A percentile compares a stretch with the other conserved stretches of the same genome.
Conservation (phyloP, 2,329 filamentous ascomycete species). For the Rutstroemia sp. region DNA sequence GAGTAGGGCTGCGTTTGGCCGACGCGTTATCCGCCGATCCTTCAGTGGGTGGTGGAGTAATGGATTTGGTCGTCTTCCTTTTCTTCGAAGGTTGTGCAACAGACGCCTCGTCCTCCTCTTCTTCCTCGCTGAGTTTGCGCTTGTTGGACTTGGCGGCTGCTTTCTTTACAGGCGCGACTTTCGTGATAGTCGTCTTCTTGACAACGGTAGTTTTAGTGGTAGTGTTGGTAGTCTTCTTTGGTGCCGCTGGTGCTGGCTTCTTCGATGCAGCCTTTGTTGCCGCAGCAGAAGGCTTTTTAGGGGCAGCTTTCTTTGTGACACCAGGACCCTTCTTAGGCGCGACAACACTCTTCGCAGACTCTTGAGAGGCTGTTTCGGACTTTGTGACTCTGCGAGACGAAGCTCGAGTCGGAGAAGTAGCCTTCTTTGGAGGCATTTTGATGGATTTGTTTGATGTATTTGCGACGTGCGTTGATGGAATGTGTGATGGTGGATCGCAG, state of each 20-base stretch:
- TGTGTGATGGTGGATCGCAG: too few relatives aligned
- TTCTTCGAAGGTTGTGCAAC: conserved; percentile 5
- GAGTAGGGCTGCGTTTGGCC: background rate
- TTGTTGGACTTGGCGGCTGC: conserved; percentile 5
- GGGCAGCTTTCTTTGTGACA: background rate
- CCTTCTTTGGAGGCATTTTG: background rate
- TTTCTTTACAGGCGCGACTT: background rate
- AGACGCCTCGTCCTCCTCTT: background rate
- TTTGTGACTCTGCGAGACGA: background rate
- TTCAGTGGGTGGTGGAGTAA: background rate
- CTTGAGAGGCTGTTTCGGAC: background rate
- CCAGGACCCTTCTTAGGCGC: conserved; percentile 2
- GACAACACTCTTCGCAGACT: background rate
- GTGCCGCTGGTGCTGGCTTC: background rate
- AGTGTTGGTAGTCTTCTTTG: conserved; percentile 1
- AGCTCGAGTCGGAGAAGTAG: conserved; percentile 4
- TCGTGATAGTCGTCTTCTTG: conserved; percentile 5
- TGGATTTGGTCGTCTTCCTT: background rate
- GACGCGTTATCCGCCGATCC: background rate
- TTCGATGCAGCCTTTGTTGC: conserved; percentile 2
- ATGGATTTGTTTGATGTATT: background rate
- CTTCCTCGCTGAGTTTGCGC: conserved; percentile 5
- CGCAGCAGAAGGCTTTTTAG: conserved; percentile 23
- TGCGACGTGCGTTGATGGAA: too few relatives aligned
- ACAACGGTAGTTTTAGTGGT: background rate